Base-by-base conservation (phyloP, 108 stramenopile species). In the Fistulifera solaris region DNA sequence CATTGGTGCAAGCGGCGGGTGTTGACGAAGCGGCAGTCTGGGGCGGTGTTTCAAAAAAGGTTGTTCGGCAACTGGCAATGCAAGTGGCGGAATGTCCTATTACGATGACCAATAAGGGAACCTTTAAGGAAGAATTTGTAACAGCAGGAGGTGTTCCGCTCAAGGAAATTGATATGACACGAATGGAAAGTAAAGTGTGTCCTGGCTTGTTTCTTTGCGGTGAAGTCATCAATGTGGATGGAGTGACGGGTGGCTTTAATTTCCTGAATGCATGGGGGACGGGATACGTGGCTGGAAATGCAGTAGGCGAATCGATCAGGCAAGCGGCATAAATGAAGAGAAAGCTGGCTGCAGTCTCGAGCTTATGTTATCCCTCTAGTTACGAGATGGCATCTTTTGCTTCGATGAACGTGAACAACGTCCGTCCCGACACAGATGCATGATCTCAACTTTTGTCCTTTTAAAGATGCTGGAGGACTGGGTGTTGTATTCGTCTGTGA, bases 91-190 rank as follows among this genome's bases (percentile, higher is more conserved):
- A 62, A 27, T 86, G 80, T 61, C 51, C 71, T 10, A 38, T 89
- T 1, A 55, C 76, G 39, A 67, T 84, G 18, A 83, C 82, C 14
- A 71, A 74, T 0, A 94, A 90, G 58, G 80, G 88, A 3, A 78
- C 80, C 28, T 87, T 87, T 67, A 96, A 96, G 65, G 95, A 96
- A 35, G 95, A 96, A 66, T 96, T 96, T 70, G 93, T 94, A 0
- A 96, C 93, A 15, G 89, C 89, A 12, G 93, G 93, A 28, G 93
- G 93, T 27, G 78, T 94, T 2, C 38, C 48, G 15, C 54, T 92
- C 28, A 79, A 87, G 41, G 75, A 83, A 50, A 61, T 94, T 27
- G 71, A 84, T 44, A 81, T 94, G 78, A 72, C 72, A 48, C 80
- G 77, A 11, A 87, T 92, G 83, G 78, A 83, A 59, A 83, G 80